A percentile compares a stretch with the other conserved stretches of the same genome.
These are phyloP conservation scores for Zygosaccharomyces lentus DNA, from an alignment of 805 yeast species.

Conservation along the genomic window DNA sequence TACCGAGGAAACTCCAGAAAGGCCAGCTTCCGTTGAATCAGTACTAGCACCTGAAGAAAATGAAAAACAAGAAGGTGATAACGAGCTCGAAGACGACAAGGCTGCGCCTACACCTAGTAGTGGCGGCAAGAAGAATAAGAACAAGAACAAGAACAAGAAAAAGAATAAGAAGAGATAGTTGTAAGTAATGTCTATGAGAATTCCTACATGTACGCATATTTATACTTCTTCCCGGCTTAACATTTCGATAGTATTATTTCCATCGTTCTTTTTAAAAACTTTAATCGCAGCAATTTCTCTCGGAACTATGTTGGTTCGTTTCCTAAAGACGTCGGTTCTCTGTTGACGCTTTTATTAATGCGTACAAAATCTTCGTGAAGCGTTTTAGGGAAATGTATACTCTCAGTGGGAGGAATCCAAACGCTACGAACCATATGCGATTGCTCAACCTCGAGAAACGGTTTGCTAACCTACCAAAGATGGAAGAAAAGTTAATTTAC, in stretches of 20 bases:
- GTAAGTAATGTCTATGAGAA: conserved; percentile 1
- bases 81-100: conserved; percentile 4
- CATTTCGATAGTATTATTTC: not conserved
- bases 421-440: no score
- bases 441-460: no score
- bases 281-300: no score
- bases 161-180: conserved; percentile 15
- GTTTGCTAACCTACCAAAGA: no score
- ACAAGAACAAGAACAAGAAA: conserved; percentile 36
- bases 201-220: not conserved
- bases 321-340: no score
- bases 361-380: no score
- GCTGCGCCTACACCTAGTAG: conserved; percentile 6
- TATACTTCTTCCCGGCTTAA: not conserved
- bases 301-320: no score
- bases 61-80: conserved; percentile 12
- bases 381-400: no score
- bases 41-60: conserved; percentile 12
- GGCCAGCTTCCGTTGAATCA: conserved; percentile 8
- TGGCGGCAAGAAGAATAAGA: conserved; percentile 21
- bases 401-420: no score
- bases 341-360: no score
- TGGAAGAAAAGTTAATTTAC: no score
- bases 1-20: conserved; percentile 13
- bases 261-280: no score